Percentiles rank a stretch among this genome's conserved stretches.
Evolutionary conservation across 192 early-diverging fungal genomes (phyloP).

Genomic region (Jimgerdemannia lactiflua): DNA sequence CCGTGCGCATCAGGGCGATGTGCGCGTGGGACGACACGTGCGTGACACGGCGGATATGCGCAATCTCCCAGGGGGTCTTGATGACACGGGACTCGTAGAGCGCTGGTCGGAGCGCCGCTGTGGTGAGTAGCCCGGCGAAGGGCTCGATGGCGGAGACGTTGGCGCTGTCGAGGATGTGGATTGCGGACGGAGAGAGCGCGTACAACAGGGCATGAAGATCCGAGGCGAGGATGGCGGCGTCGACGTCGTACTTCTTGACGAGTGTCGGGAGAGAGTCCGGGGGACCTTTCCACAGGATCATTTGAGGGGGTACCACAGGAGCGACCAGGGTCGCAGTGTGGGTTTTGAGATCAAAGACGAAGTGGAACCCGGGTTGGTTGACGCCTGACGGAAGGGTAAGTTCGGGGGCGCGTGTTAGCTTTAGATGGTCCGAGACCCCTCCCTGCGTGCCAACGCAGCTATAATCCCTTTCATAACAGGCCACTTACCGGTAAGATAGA

Average conservation of each 20-base stretch:
- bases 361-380: slow-evolving; percentile 71
- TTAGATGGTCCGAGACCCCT: too few species aligned
- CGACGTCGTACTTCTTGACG: slow-evolving; percentile 62
- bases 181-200: slow-evolving; percentile 36
- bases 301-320: slow-evolving; percentile 63
- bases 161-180: slow-evolving; percentile 51
- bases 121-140: slow-evolving; percentile 18
- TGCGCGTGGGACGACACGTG: slow-evolving; percentile 76
- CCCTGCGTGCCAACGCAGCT: too few species aligned
- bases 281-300: slow-evolving; percentile 82
- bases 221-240: slow-evolving; percentile 59
- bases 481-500: slow-evolving; percentile 71
- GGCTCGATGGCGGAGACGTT: slow-evolving; percentile 28
- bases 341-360: slow-evolving; percentile 68
- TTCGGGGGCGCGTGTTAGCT: too few species aligned
- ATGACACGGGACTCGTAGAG: slow-evolving; percentile 79
- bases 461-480: not conserved
- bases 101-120: slow-evolving; percentile 36
- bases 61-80: slow-evolving; percentile 81
- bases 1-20: slow-evolving; percentile 74
- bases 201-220: slow-evolving; percentile 51
- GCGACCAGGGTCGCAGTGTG: slow-evolving; percentile 64
- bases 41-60: slow-evolving; percentile 72
- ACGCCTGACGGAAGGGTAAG: slow-evolving; percentile 36
- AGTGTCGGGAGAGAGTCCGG: slow-evolving; percentile 55